Base-by-base conservation (phyloP, 108 stramenopile genomes). In the Pseudonitzschia delicatissima region DNA sequence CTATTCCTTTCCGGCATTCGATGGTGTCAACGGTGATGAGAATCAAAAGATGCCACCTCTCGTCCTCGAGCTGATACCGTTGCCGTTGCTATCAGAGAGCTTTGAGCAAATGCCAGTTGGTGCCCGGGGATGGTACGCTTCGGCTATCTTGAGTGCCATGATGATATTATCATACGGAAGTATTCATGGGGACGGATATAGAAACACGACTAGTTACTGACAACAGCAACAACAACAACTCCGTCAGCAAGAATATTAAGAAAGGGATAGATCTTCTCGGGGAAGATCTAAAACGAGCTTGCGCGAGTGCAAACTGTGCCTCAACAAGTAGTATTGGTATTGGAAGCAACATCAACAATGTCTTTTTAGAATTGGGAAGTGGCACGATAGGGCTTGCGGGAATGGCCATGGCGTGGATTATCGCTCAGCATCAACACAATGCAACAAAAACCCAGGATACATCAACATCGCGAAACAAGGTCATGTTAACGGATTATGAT, bases 111-210 rank as follows among this genome's bases (percentile, higher is more conserved):
- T 37, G 26, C 35, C 35, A 8, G 42, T 62, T 27, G 62, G 62
- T 27, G 62, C 62, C 1, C n/a, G 62, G 40, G 62, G 62, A 62
- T 62, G 62, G 62, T 62, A 62, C 23, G 26, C 33, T 45, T 62
- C 62, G 42, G 62, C 62, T 2, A 37, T 62, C 40, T 62, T 62
- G 42, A 26, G 36, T 40, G 62, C 62, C 40, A 36, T 59, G 58
- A 21, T 59, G 35, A 31, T 59, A 31, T 7, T 6, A 15, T 21
- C 21, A 2, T 35, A 5, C 31, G 20, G 20, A 11, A 59, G 20
- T 12, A 32, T 28, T 13, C 12, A 9, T 21, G 20, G 8, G n/a
- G 20, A 51, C 18, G 12, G 7, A 51, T 51, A 8, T 8, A n/a
- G 15, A 20, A 11, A 21, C 50, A 8, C 11, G n/a, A 20, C n/a